These are phyloP conservation scores for Trichosporon sp. DNA, from an alignment of 1,284 basidiomycete genomes.

Conservation along the genomic window DNA sequence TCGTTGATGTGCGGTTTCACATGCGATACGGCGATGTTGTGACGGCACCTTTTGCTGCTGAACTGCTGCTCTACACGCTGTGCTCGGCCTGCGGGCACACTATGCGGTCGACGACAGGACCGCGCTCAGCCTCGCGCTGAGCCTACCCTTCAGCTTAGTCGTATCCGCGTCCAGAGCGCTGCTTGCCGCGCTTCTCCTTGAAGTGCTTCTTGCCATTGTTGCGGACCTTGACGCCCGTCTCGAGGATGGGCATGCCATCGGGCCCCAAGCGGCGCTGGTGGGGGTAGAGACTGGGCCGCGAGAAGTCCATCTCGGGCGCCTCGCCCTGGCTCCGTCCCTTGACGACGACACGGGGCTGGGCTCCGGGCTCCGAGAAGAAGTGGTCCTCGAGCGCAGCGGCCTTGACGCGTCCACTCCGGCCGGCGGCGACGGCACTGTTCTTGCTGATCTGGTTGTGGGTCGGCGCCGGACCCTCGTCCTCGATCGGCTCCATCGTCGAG, in stretches of 20 bases:
- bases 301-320: constrained; percentile 58
- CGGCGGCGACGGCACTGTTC: constrained; percentile 51
- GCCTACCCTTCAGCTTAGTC: constrained; percentile 57
- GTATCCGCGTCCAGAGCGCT: constrained; percentile 87
- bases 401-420: constrained; percentile 57
- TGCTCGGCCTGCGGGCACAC: not conserved
- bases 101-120: too few relatives aligned
- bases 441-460: constrained; percentile 37
- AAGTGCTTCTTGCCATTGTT: constrained; percentile 79
- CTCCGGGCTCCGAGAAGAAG: constrained; percentile 71
- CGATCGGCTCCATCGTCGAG: constrained; percentile 6
- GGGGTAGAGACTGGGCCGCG: constrained; percentile 68
- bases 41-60: not conserved
- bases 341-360: constrained; percentile 67
- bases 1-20: not conserved
- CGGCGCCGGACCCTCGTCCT: not conserved
- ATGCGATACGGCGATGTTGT: not conserved
- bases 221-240: constrained; percentile 60
- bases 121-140: too few relatives aligned
- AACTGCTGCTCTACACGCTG: not conserved
- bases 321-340: constrained; percentile 61
- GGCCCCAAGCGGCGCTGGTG: constrained; percentile 77
- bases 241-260: constrained; percentile 67
- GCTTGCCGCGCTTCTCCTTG: constrained; percentile 83
- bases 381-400: constrained; percentile 74